These are phyloP conservation scores for Solanum pimpinellifolium DNA, from an alignment of 257 asterid species.

Conservation along the genomic window DNA sequence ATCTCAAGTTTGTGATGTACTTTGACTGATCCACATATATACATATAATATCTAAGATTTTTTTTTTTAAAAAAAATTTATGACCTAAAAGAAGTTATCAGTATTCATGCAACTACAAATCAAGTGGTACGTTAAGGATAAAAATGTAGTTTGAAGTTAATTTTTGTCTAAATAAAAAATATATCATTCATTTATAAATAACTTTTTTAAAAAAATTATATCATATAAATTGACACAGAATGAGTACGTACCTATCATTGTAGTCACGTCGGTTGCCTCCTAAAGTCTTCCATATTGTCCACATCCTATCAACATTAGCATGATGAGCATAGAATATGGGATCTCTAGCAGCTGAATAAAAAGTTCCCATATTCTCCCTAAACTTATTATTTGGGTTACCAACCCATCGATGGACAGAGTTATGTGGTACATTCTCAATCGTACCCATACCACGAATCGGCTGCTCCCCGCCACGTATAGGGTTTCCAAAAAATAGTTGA, in stretches of 20 bases:
- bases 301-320: conserved; percentile 57
- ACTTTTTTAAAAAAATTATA: neutral
- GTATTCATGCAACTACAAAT: neutral
- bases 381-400: conserved; percentile 26
- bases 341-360: conserved; percentile 60
- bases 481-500: conserved; percentile 28
- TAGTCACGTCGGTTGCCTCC: conserved; percentile 10
- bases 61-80: neutral
- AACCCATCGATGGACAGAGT: conserved; percentile 21
- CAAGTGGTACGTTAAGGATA: neutral
- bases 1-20: neutral
- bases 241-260: conserved; percentile 24
- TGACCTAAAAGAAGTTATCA: neutral
- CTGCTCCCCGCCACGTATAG: conserved; percentile 12
- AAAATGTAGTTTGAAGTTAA: neutral
- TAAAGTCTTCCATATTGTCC: conserved; percentile 36
- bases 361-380: conserved; percentile 49
- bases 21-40: neutral
- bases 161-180: neutral
- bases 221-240: neutral
- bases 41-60: neutral
- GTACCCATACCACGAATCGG: conserved; percentile 35
- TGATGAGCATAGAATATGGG: conserved; percentile 46
- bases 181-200: neutral
- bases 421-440: conserved; percentile 38